Evolutionary conservation across 163 green algal species (phyloP).

Genomic region (Chlorella variabilis): DNA sequence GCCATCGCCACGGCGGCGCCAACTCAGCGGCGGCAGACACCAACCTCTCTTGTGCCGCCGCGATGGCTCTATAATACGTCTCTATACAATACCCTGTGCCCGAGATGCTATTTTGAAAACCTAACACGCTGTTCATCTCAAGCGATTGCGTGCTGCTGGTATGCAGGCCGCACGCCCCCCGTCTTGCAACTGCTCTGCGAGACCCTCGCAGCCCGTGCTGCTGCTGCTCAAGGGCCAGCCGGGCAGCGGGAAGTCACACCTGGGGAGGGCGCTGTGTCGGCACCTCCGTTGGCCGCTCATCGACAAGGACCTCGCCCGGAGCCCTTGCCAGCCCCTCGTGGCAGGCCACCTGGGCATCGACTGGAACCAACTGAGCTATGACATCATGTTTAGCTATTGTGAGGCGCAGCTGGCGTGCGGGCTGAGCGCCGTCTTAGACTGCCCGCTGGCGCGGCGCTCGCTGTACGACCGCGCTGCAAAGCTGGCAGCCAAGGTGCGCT

Average conservation of each 20-base stretch:
- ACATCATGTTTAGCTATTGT: constrained; percentile 70
- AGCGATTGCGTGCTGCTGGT: no score
- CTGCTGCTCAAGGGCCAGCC: constrained; percentile 80
- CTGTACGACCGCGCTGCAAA: constrained; percentile 52
- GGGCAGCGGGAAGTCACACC: constrained; percentile 72
- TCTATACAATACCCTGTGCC: no score
- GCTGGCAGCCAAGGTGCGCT: constrained; percentile 45
- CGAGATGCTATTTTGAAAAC: no score
- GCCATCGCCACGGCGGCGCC: no score
- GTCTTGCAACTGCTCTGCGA: no score
- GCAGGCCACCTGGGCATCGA: constrained; percentile 20
- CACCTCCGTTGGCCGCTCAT: constrained; percentile 60
- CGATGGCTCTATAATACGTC: no score
- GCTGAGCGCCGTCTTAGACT: constrained; percentile 69
- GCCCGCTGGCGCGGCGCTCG: constrained; percentile 61
- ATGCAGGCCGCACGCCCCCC: no score
- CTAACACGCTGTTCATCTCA: no score
- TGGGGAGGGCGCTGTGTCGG: constrained; percentile 56
- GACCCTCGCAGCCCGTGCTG: constrained; percentile 36
- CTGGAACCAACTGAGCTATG: constrained; percentile 77
- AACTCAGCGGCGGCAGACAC: no score
- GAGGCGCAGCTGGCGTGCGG: constrained; percentile 62
- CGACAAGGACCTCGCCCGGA: constrained; percentile 80
- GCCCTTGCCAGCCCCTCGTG: constrained; percentile 39
- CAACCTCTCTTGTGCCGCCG: no score